A percentile compares a stretch with the other conserved stretches of the same genome.
Conservation (phyloP, 805 yeast genomes). For the Ogataea zsoltii region DNA sequence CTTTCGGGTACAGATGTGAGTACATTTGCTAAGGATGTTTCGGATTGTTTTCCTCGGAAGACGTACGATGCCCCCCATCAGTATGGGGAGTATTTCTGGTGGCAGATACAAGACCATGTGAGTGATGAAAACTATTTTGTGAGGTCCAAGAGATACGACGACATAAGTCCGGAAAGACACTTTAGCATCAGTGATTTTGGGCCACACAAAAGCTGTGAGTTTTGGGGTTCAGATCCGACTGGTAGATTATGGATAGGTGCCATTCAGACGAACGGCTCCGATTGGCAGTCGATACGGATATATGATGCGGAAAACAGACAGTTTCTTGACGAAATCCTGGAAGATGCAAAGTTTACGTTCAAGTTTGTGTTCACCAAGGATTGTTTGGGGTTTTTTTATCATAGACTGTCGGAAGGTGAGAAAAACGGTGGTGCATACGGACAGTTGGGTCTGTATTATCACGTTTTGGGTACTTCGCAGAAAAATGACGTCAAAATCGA, state of each 20-base stretch:
- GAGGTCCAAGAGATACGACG: conserved; percentile 4
- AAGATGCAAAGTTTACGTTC: conserved; percentile 8
- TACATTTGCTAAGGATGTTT: conserved; percentile 3
- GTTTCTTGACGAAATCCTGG: conserved; percentile 4
- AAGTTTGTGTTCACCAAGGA: conserved; percentile 7
- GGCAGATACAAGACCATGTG: conserved; percentile 6
- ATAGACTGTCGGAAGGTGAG: conserved; percentile 3
- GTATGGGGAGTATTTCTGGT: conserved; percentile 9
- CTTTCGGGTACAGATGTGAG: neutral
- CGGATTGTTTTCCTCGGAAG: conserved; percentile 2
- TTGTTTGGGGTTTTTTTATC: conserved; percentile 10
- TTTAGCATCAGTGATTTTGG: conserved; percentile 5
- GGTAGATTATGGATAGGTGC: conserved; percentile 11
- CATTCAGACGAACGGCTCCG: conserved; percentile 11
- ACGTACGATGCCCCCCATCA: conserved; percentile 1
- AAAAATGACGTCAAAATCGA: conserved; percentile 2
- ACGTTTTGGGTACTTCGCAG: conserved; percentile 3
- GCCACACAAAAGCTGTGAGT: conserved; percentile 8
- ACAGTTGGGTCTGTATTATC: conserved; percentile 4
- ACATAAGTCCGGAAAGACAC: neutral
- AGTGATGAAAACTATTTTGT: conserved; percentile 5
- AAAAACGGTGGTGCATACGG: conserved; percentile 3
- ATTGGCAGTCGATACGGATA: conserved; percentile 10
- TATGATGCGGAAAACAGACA: conserved; percentile 4
- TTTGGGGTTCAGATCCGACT: conserved; percentile 7